These are phyloP conservation scores for Lipomyces sp. DNA, from an alignment of 805 yeast species.

Conservation along the genomic window DNA sequence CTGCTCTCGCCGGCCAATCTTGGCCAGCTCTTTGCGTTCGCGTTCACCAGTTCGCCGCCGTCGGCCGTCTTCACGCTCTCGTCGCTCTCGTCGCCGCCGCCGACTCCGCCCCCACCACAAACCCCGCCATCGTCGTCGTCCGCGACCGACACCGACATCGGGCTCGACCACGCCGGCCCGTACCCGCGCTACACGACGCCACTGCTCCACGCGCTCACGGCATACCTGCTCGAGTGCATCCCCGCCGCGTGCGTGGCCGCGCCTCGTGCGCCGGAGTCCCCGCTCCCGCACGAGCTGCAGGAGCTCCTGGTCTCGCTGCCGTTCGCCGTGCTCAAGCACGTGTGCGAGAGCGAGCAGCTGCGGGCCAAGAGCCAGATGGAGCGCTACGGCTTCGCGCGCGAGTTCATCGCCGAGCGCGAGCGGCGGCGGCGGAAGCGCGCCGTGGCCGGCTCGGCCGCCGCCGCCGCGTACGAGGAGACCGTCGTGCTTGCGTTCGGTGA, in stretches of 20 bases:
- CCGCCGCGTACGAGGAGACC: slow-evolving; percentile 32
- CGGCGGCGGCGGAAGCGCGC: slow-evolving; percentile 21
- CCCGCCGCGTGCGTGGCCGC: no score
- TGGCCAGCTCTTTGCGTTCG: slow-evolving; percentile 31
- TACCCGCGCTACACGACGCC: slow-evolving; percentile 36
- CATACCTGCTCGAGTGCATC: slow-evolving; percentile 27
- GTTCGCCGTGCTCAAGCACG: slow-evolving; percentile 33
- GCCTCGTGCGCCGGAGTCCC: slow-evolving; percentile 14
- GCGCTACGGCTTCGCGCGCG: slow-evolving; percentile 36
- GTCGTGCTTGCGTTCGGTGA: slow-evolving; percentile 41
- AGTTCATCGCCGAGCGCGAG: slow-evolving; percentile 33
- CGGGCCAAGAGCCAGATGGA: slow-evolving; percentile 34
- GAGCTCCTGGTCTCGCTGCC: slow-evolving; percentile 33
- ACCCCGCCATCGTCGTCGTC: no score
- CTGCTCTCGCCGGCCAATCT: slow-evolving; percentile 28
- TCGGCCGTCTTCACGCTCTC: background rate
- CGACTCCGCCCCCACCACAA: no score
- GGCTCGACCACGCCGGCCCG: slow-evolving; percentile 32
- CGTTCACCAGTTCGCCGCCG: slow-evolving; percentile 19
- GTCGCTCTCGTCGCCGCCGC: no score
- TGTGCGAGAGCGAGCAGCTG: slow-evolving; percentile 34
- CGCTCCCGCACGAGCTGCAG: slow-evolving; percentile 16
- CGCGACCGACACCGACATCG: slow-evolving; percentile 9
- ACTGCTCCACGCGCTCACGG: slow-evolving; percentile 29
- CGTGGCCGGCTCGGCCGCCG: slow-evolving; percentile 1